phyloP scores from a whole-genome alignment of 108 stramenopile genomes.

The Cyclotella kingstonii region DNA sequence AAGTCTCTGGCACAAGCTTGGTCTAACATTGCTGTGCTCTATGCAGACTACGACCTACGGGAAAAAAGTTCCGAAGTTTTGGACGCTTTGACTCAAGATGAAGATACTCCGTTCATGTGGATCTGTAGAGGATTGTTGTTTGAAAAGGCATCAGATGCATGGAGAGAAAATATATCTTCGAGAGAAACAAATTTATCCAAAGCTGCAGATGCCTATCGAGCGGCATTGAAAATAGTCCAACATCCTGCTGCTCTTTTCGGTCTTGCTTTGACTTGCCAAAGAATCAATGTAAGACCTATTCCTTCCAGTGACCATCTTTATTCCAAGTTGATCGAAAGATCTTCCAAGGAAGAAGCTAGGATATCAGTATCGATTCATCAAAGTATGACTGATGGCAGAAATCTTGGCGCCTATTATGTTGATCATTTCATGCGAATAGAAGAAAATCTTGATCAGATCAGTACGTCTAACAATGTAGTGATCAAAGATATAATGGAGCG shows the following conservation, averaged over 20 bases:
- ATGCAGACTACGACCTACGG: conserved; percentile 38
- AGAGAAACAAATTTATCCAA: conserved; percentile 30
- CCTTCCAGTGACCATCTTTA: conserved; percentile 14
- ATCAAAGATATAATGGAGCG: conserved; percentile 3
- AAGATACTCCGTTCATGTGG: conserved; percentile 82
- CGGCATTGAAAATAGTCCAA: conserved; percentile 59
- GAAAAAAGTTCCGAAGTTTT: conserved; percentile 43
- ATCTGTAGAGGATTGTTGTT: conserved; percentile 68
- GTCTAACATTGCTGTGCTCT: conserved; percentile 67
- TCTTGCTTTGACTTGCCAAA: conserved; percentile 48
- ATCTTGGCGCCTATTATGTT: conserved; percentile 22
- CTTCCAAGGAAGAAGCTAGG: conserved; percentile 27
- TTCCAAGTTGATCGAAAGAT: conserved; percentile 16
- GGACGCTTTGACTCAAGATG: conserved; percentile 64
- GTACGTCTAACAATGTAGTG: not conserved
- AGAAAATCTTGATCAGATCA: conserved; percentile 1
- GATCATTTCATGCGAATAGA: conserved; percentile 30
- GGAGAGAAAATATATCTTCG: conserved; percentile 9
- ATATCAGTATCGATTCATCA: conserved; percentile 23
- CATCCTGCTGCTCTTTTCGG: conserved; percentile 59
- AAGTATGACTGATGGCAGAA: conserved; percentile 21
- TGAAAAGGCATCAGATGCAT: conserved; percentile 46
- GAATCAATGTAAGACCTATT: not conserved
- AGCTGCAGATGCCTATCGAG: conserved; percentile 69
- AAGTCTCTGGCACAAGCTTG: conserved; percentile 56